phyloP scores from a whole-genome alignment of 768 basidiomycete genomes.

The Leccinum subgranulosum region DNA sequence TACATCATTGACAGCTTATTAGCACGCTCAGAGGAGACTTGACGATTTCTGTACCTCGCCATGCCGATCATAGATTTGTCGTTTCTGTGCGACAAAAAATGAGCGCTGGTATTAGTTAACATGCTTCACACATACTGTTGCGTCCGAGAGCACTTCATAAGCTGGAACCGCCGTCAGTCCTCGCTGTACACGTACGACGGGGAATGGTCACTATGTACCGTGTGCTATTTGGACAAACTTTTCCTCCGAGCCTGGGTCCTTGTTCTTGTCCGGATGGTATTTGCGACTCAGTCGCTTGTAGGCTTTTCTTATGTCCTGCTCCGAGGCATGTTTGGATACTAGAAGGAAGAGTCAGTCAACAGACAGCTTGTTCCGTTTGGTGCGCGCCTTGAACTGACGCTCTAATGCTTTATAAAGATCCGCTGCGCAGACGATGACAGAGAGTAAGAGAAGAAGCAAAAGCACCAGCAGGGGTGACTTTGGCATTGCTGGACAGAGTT shows the following conservation, averaged over 20 bases:
- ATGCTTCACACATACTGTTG: constrained; percentile 48
- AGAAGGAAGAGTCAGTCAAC: constrained; percentile 19
- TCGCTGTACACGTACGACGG: background rate
- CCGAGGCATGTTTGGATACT: constrained; percentile 77
- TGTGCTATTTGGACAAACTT: constrained; percentile 90
- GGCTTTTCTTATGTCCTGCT: constrained; percentile 86
- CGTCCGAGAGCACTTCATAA: constrained; percentile 92
- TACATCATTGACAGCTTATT: constrained; percentile 9
- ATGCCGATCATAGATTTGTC: constrained; percentile 89
- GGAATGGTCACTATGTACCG: constrained; percentile 48
- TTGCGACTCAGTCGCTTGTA: constrained; percentile 88
- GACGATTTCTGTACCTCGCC: constrained; percentile 60
- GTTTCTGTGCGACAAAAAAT: constrained; percentile 56
- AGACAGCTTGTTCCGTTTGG: constrained; percentile 12
- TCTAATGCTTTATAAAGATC: constrained; percentile 85
- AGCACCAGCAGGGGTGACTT: constrained; percentile 24
- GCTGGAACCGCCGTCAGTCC: constrained; percentile 43
- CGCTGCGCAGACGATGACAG: constrained; percentile 42
- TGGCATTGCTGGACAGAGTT: constrained; percentile 20
- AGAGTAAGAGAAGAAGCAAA: constrained; percentile 32
- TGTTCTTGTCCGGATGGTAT: constrained; percentile 96
- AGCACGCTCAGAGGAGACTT: background rate
- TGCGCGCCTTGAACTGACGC: constrained; percentile 52
- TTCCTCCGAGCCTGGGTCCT: constrained; percentile 73
- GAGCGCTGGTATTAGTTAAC: background rate